Evolutionary conservation across 805 yeast genomes (phyloP), one percentile per base, ranked within the genome.

Genomic region (Yarrowia phangngaensis): DNA sequence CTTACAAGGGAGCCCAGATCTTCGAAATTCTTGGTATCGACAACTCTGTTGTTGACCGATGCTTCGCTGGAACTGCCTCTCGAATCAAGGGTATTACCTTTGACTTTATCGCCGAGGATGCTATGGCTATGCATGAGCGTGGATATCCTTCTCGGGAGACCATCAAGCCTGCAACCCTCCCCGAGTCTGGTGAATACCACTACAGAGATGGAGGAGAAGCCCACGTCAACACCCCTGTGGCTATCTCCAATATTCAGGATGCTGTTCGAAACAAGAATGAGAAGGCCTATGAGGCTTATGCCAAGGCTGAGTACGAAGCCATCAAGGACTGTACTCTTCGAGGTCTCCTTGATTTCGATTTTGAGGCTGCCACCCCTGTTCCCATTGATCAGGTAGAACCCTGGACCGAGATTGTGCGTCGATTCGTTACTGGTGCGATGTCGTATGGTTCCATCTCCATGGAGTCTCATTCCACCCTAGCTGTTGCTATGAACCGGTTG

Each of bases 351-450:
- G 97, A 92, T 68, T 82, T 90, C 63, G 97, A 92, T 68, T 87
- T 70, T 62, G 84, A 78, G 33, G 65, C 63, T 55, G 74, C 87
- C 0, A 73, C 72, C 4, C 76, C 89, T 4, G 92, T 90, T 48
- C 97, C 98, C 51, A 70, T 90, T 54, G 98, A 90, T 62, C 97
- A 92, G 70, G 98, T 90, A 57, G 98, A 90, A 72, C 98, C 98
- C 34, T 90, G 98, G 98, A 92, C 97, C 27, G 98, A 90, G 67
- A 90, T 90, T 65, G 98, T 89, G 24, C 81, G 96, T 60, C 78
- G 98, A 60, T 92, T 92, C 65, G 89, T 89, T 55, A 89, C 98
- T n/a, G 98, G 98, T 71, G 98, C 98, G 47, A 90, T 90, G 98
- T 89, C 97, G 2, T 90, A 92, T 63, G 98, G 98, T 63, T 90